Percentiles rank a stretch among this genome's conserved stretches.
Conservation (phyloP, 345 rosid genomes). For the Rhizophora apiculata region DNA sequence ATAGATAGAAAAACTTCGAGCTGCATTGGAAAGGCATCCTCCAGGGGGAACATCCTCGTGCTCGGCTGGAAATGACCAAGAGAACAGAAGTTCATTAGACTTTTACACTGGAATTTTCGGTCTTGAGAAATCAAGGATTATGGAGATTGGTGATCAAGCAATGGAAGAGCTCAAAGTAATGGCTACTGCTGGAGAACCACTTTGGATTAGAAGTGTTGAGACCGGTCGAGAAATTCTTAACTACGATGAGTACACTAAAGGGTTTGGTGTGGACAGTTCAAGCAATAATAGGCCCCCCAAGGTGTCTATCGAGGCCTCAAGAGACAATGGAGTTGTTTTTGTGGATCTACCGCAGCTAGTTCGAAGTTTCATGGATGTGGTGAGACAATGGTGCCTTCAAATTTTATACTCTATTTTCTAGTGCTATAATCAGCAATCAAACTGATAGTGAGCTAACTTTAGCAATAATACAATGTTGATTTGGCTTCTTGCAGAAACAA, state of each 20-base stretch:
- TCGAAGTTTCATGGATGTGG: conserved; percentile 89
- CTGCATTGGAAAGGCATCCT: conserved; percentile 51
- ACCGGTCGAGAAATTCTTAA: conserved; percentile 92
- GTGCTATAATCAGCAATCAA: background rate
- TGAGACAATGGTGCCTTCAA: conserved; percentile 16
- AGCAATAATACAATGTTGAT: background rate
- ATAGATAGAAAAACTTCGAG: conserved; percentile 72
- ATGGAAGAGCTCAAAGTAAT: conserved; percentile 74
- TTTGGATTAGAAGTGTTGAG: conserved; percentile 91
- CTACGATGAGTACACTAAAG: conserved; percentile 83
- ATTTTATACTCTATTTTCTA: background rate
- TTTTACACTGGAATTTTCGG: conserved; percentile 75
- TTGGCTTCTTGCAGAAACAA: conserved; percentile 48
- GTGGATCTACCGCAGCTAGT: conserved; percentile 75
- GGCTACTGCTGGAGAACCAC: conserved; percentile 73
- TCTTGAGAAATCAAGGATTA: conserved; percentile 67
- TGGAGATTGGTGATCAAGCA: conserved; percentile 72
- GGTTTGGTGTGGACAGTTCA: conserved; percentile 51
- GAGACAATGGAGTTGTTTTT: conserved; percentile 75
- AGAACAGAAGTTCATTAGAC: conserved; percentile 66
- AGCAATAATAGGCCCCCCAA: conserved; percentile 41
- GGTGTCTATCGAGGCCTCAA: conserved; percentile 80
- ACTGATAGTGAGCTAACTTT: background rate
- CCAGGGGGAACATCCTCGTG: conserved; percentile 57
- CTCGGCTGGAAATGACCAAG: conserved; percentile 61